phyloP scores from a whole-genome alignment of 1,284 basidiomycete genomes.

The Paramarasmius palmivorus region DNA sequence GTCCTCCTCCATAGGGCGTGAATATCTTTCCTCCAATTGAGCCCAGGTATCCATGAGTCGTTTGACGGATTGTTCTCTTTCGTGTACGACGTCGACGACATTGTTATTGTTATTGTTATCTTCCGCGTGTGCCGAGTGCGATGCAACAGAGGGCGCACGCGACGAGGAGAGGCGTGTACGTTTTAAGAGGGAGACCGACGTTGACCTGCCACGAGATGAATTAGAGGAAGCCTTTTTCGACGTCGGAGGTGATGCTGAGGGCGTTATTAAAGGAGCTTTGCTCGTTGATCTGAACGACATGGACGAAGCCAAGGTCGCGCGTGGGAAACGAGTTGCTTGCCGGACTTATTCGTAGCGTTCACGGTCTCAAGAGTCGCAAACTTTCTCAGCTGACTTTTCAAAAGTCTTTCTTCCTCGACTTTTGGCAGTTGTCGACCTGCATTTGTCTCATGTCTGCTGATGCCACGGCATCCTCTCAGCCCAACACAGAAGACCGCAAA shows the following conservation, averaged over 20 bases:
- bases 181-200: constrained; percentile 6
- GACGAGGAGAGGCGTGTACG: constrained; percentile 10
- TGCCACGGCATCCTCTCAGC: constrained; percentile 20
- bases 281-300: not conserved
- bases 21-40: constrained; percentile 64
- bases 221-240: constrained; percentile 31
- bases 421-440: no score
- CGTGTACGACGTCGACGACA: not conserved
- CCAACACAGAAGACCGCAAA: constrained; percentile 22
- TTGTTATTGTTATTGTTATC: not conserved
- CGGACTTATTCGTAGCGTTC: no score
- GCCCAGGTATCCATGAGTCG: constrained; percentile 66
- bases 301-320: no score
- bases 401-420: no score
- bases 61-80: constrained; percentile 49
- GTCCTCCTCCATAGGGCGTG: constrained; percentile 67
- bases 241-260: constrained; percentile 26
- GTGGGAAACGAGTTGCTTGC: no score
- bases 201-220: constrained; percentile 25
- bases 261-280: constrained; percentile 11
- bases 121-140: not conserved
- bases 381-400: no score
- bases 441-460: constrained; percentile 26
- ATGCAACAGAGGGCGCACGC: constrained; percentile 6
- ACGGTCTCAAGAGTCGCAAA: no score